Conservation (phyloP, 495 filamentous ascomycete species). For the Evernia prunastri region DNA sequence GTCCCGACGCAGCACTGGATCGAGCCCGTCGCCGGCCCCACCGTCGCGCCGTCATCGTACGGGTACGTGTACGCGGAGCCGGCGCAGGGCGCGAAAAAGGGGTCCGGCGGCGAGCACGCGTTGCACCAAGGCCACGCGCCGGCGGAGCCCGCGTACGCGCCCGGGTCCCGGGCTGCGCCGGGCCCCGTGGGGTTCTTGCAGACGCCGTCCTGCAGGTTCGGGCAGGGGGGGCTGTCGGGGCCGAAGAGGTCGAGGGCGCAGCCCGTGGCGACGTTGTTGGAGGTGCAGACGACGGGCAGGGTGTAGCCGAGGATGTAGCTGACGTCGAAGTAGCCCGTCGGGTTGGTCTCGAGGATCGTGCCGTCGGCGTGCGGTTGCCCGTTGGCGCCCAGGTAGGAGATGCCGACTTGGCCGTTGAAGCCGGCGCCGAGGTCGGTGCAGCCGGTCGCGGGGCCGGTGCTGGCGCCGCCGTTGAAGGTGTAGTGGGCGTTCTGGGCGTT, state of each 20-base stretch:
- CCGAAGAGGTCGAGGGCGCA: conserved; percentile 15
- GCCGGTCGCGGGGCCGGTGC: conserved; percentile 13
- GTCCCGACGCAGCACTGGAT: conserved; percentile 17
- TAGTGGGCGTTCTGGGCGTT: background rate
- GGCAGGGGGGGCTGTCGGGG: conserved; percentile 6
- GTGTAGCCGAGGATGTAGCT: conserved; percentile 20
- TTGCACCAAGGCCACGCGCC: conserved; percentile 16
- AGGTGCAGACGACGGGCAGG: conserved; percentile 15
- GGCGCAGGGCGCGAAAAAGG: conserved; percentile 16
- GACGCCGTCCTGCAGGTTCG: background rate
- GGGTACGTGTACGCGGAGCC: conserved; percentile 17
- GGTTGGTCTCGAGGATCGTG: conserved; percentile 18
- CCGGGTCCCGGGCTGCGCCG: conserved; percentile 8
- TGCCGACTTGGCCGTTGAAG: conserved; percentile 13
- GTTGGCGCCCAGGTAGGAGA: conserved; percentile 7
- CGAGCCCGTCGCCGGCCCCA: background rate
- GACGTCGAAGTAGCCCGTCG: conserved; percentile 16
- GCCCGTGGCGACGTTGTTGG: conserved; percentile 11
- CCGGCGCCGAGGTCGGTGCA: conserved; percentile 13
- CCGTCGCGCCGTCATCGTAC: conserved; percentile 16
- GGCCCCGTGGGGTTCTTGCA: conserved; percentile 14
- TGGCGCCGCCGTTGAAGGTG: conserved; percentile 1
- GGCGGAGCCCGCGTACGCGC: background rate
- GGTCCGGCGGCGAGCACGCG: conserved; percentile 14
- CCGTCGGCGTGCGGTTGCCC: conserved; percentile 3